Evolutionary conservation across 306 rosid species (phyloP), one percentile per base, ranked within the genome.

Genomic region (Prunus fruticosa): DNA sequence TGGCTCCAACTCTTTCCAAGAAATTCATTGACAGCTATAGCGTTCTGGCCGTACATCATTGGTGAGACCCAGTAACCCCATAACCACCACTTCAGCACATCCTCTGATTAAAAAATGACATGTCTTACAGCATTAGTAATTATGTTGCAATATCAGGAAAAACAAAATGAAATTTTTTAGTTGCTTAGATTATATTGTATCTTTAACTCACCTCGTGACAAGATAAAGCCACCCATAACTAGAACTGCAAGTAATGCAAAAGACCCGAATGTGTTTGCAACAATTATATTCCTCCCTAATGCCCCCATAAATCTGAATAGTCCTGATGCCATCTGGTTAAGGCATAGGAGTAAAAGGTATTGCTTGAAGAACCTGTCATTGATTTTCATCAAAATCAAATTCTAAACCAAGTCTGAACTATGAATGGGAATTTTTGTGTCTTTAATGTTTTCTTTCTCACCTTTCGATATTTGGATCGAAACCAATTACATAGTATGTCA

Each of bases 31-130:
- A 75, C 85, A 49, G 69, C 69, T 13, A 84, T 71, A 6, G 78
- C 88, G 62, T 84, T 84, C 54, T 75, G 81, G 0, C 62, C 73
- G 30, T 84, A 84, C 85, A 81, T 84, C 83, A 84, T 11, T 18
- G 88, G 88, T 11, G 88, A 84, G 28, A 20, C 11, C 88, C 88
- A 84, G 13, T 81, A 84, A 27, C 85, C 88, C 88, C 88, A 84
- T 51, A 78, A 30, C 88, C 88, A 84, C 88, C 88, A 84, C 63
- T 78, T 60, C 75, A 66, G 28, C 38, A 84, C 60, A n/a, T 84
- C 54, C 4, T 60, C 85, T 84, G 61, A 28, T 45, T 27, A n/a
- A 61, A 61, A 46, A 61, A 28, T 5, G 20, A 46, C 60, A 45
- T 60, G 10, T 58, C 18, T 11, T 46, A 46, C 12, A 49, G 56